A percentile compares a stretch with the other conserved stretches of the same genome.
phyloP scores from a whole-genome alignment of 2,329 filamentous ascomycete species.

The Grosmannia serpens region DNA sequence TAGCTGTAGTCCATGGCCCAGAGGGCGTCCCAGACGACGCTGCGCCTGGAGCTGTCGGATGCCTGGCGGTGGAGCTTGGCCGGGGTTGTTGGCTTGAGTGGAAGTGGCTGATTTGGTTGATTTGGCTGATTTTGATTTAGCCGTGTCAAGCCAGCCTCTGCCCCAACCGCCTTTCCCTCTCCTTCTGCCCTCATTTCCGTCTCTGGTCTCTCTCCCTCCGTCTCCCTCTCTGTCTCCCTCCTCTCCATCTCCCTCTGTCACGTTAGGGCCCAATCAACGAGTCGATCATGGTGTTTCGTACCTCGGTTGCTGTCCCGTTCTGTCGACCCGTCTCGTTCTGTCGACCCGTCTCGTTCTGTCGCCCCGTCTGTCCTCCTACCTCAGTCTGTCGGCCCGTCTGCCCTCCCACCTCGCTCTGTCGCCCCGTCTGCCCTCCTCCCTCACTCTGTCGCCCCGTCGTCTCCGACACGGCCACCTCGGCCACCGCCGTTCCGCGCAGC shows the following conservation, averaged over 20 bases:
- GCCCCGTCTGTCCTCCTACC: too few species aligned
- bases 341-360: too few species aligned
- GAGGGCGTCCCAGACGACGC: conserved; percentile 49
- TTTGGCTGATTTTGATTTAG: not conserved
- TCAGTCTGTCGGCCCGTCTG: not conserved
- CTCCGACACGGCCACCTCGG: conserved; percentile 18
- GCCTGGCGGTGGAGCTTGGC: conserved; percentile 23
- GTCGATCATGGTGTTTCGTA: conserved; percentile 35
- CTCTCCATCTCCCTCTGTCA: too few species aligned
- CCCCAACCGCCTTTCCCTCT: too few species aligned
- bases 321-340: too few species aligned
- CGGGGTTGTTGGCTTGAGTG: not conserved
- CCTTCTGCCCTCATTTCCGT: too few species aligned
- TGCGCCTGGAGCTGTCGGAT: conserved; percentile 33
- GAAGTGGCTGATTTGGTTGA: not conserved
- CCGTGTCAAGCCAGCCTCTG: too few species aligned
- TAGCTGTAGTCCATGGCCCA: conserved; percentile 50
- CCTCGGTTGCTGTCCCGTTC: too few species aligned
- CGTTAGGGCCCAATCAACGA: conserved; percentile 36
- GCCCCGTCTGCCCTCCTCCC: conserved; percentile 24
- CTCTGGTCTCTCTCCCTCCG: not conserved
- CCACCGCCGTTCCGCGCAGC: not conserved
- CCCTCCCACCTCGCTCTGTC: not conserved
- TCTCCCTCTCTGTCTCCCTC: not conserved
- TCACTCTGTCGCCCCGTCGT: conserved; percentile 42